Conservation (phyloP, 805 yeast genomes). For the Huiozyma naganishii region DNA sequence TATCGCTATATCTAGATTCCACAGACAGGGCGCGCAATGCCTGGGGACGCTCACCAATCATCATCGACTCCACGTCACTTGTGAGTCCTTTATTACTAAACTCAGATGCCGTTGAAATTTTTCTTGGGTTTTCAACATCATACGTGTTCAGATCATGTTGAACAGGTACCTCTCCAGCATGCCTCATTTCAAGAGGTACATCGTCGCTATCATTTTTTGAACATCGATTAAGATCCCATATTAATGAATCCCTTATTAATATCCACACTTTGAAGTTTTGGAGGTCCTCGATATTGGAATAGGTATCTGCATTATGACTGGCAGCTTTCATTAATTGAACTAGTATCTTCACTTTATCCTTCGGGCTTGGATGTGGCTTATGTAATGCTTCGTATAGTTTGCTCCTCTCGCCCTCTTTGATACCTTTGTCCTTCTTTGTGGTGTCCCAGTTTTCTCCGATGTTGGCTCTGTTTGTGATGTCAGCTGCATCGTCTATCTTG, state of each 20-base stretch:
- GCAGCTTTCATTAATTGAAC: constrained; percentile 22
- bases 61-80: constrained; percentile 17
- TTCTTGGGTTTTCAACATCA: not conserved
- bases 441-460: not conserved
- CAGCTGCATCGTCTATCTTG: not conserved
- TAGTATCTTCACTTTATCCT: constrained; percentile 14
- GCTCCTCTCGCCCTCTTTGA: constrained; percentile 1
- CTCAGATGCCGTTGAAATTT: constrained; percentile 9
- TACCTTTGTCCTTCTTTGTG: not conserved
- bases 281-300: constrained; percentile 22
- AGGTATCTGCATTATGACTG: constrained; percentile 25
- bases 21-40: constrained; percentile 8
- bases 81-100: constrained; percentile 12
- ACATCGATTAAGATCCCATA: constrained; percentile 19
- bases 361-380: constrained; percentile 2
- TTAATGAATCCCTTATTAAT: constrained; percentile 23
- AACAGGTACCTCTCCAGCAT: not conserved
- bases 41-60: constrained; percentile 19
- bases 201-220: constrained; percentile 7
- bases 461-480: not conserved
- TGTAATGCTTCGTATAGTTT: constrained; percentile 6
- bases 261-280: constrained; percentile 26
- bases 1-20: constrained; percentile 1
- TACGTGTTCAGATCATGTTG: no score
- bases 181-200: not conserved